Percentiles rank a stretch among this genome's conserved stretches.
Evolutionary conservation across 305 asterid species (phyloP).

Genomic region (Fraxinus sp.): DNA sequence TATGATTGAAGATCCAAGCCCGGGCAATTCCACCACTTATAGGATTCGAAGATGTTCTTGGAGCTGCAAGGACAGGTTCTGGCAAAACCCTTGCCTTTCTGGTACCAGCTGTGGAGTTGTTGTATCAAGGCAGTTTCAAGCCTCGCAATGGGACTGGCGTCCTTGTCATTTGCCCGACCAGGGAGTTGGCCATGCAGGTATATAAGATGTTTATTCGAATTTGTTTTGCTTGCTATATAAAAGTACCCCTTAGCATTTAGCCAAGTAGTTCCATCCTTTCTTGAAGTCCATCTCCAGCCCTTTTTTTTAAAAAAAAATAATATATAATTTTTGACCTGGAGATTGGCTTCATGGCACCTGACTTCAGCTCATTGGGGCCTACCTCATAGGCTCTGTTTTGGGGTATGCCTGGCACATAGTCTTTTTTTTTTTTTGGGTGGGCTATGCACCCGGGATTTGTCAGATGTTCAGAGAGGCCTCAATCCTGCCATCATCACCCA

Average conservation of each 20-base stretch:
- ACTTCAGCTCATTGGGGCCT: neutral
- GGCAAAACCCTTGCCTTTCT: constrained; percentile 94
- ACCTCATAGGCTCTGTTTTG: neutral
- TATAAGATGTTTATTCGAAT: neutral
- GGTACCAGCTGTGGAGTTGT: constrained; percentile 81
- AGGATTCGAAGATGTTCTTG: constrained; percentile 88
- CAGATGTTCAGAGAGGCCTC: neutral
- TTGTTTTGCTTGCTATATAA: neutral
- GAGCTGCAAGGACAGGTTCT: constrained; percentile 99
- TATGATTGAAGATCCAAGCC: constrained; percentile 71
- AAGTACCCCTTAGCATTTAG: no score
- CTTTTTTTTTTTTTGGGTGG: neutral
- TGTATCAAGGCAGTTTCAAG: constrained; percentile 47
- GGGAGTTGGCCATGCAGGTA: constrained; percentile 97
- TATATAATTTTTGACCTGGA: neutral
- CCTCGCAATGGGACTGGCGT: constrained; percentile 93
- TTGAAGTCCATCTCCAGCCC: neutral
- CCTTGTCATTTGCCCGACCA: constrained; percentile 85
- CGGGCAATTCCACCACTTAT: constrained; percentile 77
- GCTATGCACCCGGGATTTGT: constrained; percentile 1
- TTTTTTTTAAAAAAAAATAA: neutral
- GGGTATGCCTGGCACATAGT: neutral
- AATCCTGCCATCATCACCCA: neutral
- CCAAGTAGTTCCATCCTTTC: neutral
- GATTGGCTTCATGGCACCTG: neutral